phyloP scores from a whole-genome alignment of 2,329 filamentous ascomycete genomes.

The Taxawa tesnikishii region DNA sequence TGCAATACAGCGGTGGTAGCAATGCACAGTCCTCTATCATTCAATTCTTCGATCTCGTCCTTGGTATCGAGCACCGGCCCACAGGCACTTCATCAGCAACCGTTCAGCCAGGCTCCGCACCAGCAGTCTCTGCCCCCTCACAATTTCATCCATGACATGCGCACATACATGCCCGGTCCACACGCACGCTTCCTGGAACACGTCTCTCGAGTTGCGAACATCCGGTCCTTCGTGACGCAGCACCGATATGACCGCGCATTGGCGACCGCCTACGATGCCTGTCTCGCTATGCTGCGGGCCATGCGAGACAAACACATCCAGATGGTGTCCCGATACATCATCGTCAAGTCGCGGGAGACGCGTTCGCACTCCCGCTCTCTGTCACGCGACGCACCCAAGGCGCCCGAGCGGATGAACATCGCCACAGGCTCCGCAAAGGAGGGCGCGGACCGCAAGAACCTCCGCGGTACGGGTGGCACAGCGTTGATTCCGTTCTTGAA shows the following conservation, averaged over 20 bases:
- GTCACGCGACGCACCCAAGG: slow-evolving; percentile 1
- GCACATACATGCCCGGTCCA: slow-evolving; percentile 87
- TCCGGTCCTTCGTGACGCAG: slow-evolving; percentile 66
- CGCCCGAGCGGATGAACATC: slow-evolving; percentile 41
- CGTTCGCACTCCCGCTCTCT: slow-evolving; percentile 22
- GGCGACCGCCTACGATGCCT: slow-evolving; percentile 77
- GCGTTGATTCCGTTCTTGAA: slow-evolving; percentile 92
- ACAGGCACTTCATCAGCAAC: slow-evolving; percentile 57
- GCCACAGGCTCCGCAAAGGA: slow-evolving; percentile 39
- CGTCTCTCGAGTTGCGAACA: slow-evolving; percentile 68
- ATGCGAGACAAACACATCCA: slow-evolving; percentile 92
- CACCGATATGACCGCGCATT: slow-evolving; percentile 52
- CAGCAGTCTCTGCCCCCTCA: slow-evolving; percentile 42
- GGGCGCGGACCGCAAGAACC: slow-evolving; percentile 37
- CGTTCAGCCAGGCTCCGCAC: slow-evolving; percentile 27
- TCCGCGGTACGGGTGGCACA: slow-evolving; percentile 86
- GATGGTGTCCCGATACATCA: slow-evolving; percentile 92
- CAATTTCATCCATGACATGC: slow-evolving; percentile 96
- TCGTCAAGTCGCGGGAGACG: slow-evolving; percentile 70
- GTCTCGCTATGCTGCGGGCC: slow-evolving; percentile 62
- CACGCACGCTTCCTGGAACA: slow-evolving; percentile 83
- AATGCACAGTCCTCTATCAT: slow-evolving; percentile 96
- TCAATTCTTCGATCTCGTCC: slow-evolving; percentile 89
- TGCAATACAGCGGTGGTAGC: slow-evolving; percentile 84
- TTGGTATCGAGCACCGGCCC: slow-evolving; percentile 81